These are phyloP conservation scores for Neurospora africana DNA, from an alignment of 495 filamentous ascomycete species.

Conservation along the genomic window DNA sequence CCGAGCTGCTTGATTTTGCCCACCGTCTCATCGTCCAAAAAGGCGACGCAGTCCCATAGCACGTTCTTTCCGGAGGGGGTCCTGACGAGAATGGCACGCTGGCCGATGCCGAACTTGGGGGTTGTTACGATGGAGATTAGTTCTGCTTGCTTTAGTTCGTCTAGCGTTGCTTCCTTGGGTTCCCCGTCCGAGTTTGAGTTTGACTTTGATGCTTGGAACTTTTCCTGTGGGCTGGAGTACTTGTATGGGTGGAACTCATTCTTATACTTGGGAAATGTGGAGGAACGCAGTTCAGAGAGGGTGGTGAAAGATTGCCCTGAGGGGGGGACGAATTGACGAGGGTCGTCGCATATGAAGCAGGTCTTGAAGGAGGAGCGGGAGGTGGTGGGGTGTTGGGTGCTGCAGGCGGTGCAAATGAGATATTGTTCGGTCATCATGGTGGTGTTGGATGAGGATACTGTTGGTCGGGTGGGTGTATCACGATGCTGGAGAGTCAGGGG, in stretches of 20 bases:
- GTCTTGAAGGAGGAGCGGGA: conserved; percentile 31
- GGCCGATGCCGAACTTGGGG: conserved; percentile 61
- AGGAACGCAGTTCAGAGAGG: conserved; percentile 25
- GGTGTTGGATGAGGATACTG: background rate
- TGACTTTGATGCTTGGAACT: background rate
- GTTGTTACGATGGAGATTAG: conserved; percentile 46
- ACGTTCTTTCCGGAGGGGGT: conserved; percentile 49
- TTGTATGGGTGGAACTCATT: conserved; percentile 31
- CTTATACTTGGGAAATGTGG: conserved; percentile 10
- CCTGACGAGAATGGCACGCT: conserved; percentile 55
- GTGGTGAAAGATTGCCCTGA: conserved; percentile 52
- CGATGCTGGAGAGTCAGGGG: background rate
- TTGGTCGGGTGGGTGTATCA: background rate
- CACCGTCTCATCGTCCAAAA: conserved; percentile 51
- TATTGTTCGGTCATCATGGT: background rate
- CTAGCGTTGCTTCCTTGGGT: background rate
- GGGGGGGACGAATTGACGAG: conserved; percentile 57
- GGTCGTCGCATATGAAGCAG: conserved; percentile 70
- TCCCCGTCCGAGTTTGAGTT: background rate
- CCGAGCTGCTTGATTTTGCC: conserved; percentile 37
- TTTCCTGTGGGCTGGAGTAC: conserved; percentile 16
- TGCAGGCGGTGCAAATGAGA: conserved; percentile 54
- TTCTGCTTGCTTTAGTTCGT: background rate
- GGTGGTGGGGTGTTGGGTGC: conserved; percentile 53
- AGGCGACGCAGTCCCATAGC: conserved; percentile 64